Conservation (phyloP, 257 asterid genomes). For the Anisodus tanguticus region DNA sequence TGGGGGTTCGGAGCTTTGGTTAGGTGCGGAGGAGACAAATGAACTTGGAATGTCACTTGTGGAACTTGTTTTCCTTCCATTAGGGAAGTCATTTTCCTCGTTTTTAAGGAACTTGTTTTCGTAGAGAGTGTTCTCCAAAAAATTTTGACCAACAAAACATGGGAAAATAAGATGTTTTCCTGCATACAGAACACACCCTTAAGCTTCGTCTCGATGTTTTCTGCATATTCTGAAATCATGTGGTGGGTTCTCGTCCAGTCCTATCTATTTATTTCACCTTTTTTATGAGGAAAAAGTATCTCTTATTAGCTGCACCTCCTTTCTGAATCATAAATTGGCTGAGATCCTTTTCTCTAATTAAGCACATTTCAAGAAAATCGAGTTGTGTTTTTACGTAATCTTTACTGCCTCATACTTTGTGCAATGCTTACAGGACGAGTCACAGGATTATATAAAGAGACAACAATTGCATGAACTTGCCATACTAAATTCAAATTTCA, state of each 20-base stretch:
- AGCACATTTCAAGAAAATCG: not conserved
- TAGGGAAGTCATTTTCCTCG: too few relatives aligned
- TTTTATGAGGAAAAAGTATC: not conserved
- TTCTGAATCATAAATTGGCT: not conserved
- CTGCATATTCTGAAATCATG: not conserved
- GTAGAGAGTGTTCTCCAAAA: too few relatives aligned
- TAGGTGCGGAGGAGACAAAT: too few relatives aligned
- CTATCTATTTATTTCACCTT: not conserved
- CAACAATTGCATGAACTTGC: constrained; percentile 98
- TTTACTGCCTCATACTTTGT: not conserved
- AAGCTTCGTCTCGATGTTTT: not conserved
- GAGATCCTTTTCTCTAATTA: too few relatives aligned
- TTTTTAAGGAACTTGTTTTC: too few relatives aligned
- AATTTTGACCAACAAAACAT: too few relatives aligned
- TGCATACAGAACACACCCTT: too few relatives aligned
- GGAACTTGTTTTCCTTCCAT: too few relatives aligned
- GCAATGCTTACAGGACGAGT: constrained; percentile 68
- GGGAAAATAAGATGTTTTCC: too few relatives aligned
- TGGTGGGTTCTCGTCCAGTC: not conserved
- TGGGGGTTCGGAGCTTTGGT: too few relatives aligned
- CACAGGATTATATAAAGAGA: constrained; percentile 88
- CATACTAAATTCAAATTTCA: constrained; percentile 81
- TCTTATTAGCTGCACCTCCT: not conserved
- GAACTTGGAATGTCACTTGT: too few relatives aligned
- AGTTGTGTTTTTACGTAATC: not conserved